A percentile compares a stretch with the other conserved stretches of the same genome.
Conservation (phyloP, 2,329 filamentous ascomycete species). For the Aspergillus ustus region DNA sequence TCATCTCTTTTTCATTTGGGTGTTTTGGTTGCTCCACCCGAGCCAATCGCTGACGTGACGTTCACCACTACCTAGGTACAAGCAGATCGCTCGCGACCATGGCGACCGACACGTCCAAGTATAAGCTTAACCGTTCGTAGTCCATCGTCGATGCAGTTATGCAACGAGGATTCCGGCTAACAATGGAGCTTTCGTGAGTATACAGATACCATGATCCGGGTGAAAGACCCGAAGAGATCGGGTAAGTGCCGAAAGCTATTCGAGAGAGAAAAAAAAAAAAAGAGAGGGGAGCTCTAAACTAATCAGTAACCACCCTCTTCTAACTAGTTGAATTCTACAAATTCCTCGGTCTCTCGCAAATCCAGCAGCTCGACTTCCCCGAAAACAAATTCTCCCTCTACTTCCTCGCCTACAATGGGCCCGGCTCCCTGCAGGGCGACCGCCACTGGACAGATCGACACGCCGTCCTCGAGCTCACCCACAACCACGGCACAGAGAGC, state of each 20-base stretch:
- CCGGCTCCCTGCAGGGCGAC: constrained; percentile 73
- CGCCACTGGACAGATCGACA: constrained; percentile 81
- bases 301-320: constrained; percentile 11
- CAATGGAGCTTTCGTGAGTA: constrained; percentile 17
- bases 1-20: constrained; percentile 1
- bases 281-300: background rate
- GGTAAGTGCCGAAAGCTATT: constrained; percentile 50
- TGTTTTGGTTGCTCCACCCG: background rate
- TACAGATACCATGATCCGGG: constrained; percentile 72
- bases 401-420: constrained; percentile 87
- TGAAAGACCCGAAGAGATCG: constrained; percentile 88
- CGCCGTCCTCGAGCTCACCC: constrained; percentile 83
- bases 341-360: constrained; percentile 82
- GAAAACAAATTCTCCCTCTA: constrained; percentile 94
- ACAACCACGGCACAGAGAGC: constrained; percentile 86
- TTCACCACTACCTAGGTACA: constrained; percentile 25
- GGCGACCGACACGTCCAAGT: constrained; percentile 63
- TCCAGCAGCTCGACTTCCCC: constrained; percentile 80
- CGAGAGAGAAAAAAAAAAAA: too few species aligned
- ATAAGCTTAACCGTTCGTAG: constrained; percentile 67
- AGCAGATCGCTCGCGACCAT: constrained; percentile 51
- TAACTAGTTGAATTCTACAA: constrained; percentile 84
- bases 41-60: constrained; percentile 8
- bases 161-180: constrained; percentile 16
- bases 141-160: background rate